Evolutionary conservation across 352 stramenopile genomes (phyloP).

Genomic region (Phytopythium boreale): DNA sequence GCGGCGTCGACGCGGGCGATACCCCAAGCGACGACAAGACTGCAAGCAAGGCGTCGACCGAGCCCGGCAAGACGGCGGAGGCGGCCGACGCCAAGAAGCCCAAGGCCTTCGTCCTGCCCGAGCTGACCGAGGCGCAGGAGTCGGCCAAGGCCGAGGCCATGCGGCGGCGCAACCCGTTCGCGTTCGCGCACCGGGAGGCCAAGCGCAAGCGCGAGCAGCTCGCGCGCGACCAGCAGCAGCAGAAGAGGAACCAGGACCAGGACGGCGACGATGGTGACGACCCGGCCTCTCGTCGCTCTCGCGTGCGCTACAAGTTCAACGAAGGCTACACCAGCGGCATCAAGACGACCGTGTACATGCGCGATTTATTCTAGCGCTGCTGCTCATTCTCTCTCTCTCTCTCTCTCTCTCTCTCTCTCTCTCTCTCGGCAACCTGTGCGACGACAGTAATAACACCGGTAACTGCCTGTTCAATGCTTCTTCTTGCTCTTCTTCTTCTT

Average conservation of each 20-base stretch:
- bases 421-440: not conserved
- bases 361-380: constrained; percentile 67
- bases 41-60: not conserved
- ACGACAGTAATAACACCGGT: not conserved
- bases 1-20: not conserved
- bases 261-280: constrained; percentile 10
- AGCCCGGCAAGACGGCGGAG: constrained; percentile 11
- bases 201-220: constrained; percentile 70
- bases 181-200: constrained; percentile 75
- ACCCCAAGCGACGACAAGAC: not conserved
- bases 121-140: constrained; percentile 57
- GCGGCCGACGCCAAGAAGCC: constrained; percentile 22
- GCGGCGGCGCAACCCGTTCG: constrained; percentile 74
- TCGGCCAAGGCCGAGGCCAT: constrained; percentile 58
- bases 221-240: constrained; percentile 35
- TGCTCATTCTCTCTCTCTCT: not conserved
- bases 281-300: constrained; percentile 20
- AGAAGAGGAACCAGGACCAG: constrained; percentile 8
- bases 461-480: constrained; percentile 25
- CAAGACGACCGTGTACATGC: constrained; percentile 84
- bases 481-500: constrained; percentile 38
- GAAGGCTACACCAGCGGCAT: constrained; percentile 90
- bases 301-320: constrained; percentile 88
- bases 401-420: not conserved
- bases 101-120: constrained; percentile 43